Conservation (phyloP, 1,139 yeast species). For the Geotrichum histeridarum region DNA sequence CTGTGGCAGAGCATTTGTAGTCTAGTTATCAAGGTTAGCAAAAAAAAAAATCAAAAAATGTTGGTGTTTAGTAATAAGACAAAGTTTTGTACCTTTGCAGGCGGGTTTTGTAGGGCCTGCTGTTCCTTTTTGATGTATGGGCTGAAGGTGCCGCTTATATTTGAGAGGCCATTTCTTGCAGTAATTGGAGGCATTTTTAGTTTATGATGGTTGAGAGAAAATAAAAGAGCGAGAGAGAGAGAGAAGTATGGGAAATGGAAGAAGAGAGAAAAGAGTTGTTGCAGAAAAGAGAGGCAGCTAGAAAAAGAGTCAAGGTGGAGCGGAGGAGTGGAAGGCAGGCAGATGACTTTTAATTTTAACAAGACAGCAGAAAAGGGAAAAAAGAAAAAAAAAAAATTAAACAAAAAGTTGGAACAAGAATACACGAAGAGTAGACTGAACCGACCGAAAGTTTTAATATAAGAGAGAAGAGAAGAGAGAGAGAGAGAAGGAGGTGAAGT, state of each 20-base stretch:
- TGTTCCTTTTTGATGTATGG: constrained; percentile 6
- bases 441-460: no score
- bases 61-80: not conserved
- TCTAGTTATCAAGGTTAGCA: no score
- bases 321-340: not conserved
- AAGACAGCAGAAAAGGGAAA: not conserved
- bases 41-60: not conserved
- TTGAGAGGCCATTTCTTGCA: constrained; percentile 1
- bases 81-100: not conserved
- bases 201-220: not conserved
- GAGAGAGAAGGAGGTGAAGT: not conserved
- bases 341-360: not conserved
- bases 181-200: constrained; percentile 4
- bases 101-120: not conserved
- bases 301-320: not conserved
- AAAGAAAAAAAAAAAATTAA: not conserved
- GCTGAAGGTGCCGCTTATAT: constrained; percentile 3
- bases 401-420: no score
- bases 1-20: no score
- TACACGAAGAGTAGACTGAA: no score
- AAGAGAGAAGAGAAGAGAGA: not conserved
- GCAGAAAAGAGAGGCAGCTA: not conserved
- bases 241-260: not conserved
- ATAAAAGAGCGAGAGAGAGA: no score
- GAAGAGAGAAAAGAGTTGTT: not conserved